phyloP scores from a whole-genome alignment of 2,329 filamentous ascomycete species.

The Periconia sp. region DNA sequence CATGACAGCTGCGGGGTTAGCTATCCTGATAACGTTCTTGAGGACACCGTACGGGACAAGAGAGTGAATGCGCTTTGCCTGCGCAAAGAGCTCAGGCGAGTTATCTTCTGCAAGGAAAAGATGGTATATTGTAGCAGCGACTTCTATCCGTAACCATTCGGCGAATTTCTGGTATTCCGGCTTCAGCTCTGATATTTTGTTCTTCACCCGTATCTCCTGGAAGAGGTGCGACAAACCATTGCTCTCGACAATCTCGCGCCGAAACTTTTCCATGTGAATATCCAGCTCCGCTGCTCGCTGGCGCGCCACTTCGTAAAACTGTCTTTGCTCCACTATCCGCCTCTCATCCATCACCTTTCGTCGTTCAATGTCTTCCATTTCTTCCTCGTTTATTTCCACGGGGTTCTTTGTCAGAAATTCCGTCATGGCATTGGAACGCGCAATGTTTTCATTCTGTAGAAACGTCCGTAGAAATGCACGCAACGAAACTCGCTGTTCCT shows the following conservation, averaged over 20 bases:
- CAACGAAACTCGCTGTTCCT: constrained; percentile 87
- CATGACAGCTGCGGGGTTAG: constrained; percentile 97
- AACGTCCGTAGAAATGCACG: constrained; percentile 87
- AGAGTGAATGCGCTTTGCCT: constrained; percentile 91
- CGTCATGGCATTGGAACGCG: constrained; percentile 77
- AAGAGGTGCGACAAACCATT: constrained; percentile 94
- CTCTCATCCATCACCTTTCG: constrained; percentile 84
- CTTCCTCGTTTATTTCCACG: constrained; percentile 76
- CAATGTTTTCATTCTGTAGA: constrained; percentile 80
- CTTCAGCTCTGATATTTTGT: constrained; percentile 82
- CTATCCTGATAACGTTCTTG: constrained; percentile 95
- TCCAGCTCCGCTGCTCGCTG: constrained; percentile 89
- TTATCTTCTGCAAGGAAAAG: constrained; percentile 98
- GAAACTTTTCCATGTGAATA: constrained; percentile 90
- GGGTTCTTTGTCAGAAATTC: constrained; percentile 79
- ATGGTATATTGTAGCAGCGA: constrained; percentile 95
- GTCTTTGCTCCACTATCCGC: constrained; percentile 86
- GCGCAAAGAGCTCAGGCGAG: constrained; percentile 91
- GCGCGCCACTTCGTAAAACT: constrained; percentile 93
- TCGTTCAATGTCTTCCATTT: constrained; percentile 75
- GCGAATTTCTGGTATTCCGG: constrained; percentile 98
- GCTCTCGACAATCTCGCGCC: constrained; percentile 67
- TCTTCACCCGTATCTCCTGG: constrained; percentile 87
- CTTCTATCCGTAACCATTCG: constrained; percentile 96
- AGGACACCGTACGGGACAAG: constrained; percentile 89